Evolutionary conservation across 192 early-diverging fungal species (phyloP).

Genomic region (Coemansia sp.): DNA sequence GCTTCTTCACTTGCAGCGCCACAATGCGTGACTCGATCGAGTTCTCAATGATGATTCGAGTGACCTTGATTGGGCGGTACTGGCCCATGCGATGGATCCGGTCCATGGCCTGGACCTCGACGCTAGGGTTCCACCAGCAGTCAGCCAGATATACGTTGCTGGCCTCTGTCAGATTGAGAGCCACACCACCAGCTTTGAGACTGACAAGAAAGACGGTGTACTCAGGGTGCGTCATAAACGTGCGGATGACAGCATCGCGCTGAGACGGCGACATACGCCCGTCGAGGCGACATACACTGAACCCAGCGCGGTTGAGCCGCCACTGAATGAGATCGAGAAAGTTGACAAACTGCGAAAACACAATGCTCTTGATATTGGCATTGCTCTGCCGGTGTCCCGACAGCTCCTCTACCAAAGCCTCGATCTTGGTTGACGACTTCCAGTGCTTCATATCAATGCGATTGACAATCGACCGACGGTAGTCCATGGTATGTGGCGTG

Average conservation of each 20-base stretch:
- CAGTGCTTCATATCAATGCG: conserved; percentile 85
- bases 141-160: conserved; percentile 74
- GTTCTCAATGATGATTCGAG: conserved; percentile 88
- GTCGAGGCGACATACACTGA: conserved; percentile 70
- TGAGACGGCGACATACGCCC: conserved; percentile 83
- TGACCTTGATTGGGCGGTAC: conserved; percentile 84
- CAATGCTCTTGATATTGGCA: conserved; percentile 75
- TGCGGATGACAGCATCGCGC: conserved; percentile 66
- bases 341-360: conserved; percentile 84
- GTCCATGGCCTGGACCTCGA: conserved; percentile 82
- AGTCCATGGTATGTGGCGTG: conserved; percentile 55
- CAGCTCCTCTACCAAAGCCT: conserved; percentile 89
- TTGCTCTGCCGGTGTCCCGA: conserved; percentile 67
- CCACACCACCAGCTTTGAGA: conserved; percentile 90
- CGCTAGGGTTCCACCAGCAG: conserved; percentile 68
- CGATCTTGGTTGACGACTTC: conserved; percentile 91
- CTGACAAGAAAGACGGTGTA: conserved; percentile 88
- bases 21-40: conserved; percentile 89
- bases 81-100: conserved; percentile 94
- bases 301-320: conserved; percentile 84
- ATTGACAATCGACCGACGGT: conserved; percentile 78
- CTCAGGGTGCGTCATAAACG: conserved; percentile 75
- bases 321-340: conserved; percentile 89
- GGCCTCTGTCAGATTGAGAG: conserved; percentile 90
- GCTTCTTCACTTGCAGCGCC: conserved; percentile 92